Evolutionary conservation across 768 basidiomycete genomes (phyloP).

Genomic region (Rhizopogon vinicolor): DNA sequence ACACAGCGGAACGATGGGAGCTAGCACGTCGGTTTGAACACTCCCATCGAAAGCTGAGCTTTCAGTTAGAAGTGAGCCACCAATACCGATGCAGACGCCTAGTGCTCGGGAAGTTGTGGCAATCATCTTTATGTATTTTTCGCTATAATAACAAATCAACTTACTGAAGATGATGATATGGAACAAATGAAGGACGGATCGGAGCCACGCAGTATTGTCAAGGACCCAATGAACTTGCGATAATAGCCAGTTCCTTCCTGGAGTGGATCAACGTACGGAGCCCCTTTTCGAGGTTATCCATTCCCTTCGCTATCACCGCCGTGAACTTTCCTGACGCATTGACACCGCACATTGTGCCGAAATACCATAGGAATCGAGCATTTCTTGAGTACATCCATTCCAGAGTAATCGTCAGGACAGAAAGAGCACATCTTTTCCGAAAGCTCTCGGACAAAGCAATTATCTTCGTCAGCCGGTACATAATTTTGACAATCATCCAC

Average conservation of each 20-base stretch:
- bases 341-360: conserved; percentile 4
- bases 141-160: not conserved
- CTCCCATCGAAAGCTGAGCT: not conserved
- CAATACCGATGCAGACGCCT: not conserved
- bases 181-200: not conserved
- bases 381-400: not conserved
- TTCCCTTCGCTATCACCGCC: conserved; percentile 14
- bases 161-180: not conserved
- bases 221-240: conserved; percentile 4
- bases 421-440: conserved; percentile 14
- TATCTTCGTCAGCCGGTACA: not conserved
- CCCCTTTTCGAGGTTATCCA: not conserved
- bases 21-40: not conserved
- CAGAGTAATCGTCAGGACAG: conserved; percentile 7
- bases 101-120: not conserved
- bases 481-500: conserved; percentile 2
- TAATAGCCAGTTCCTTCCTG: conserved; percentile 19
- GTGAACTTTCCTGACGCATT: conserved; percentile 10
- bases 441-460: conserved; percentile 12
- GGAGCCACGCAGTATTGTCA: too few species aligned
- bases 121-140: too few species aligned
- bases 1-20: not conserved
- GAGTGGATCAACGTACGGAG: too few species aligned
- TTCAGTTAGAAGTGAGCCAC: not conserved
- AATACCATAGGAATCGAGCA: conserved; percentile 11